Conservation (phyloP, 305 asterid species). For the Fraxinus ornus region DNA sequence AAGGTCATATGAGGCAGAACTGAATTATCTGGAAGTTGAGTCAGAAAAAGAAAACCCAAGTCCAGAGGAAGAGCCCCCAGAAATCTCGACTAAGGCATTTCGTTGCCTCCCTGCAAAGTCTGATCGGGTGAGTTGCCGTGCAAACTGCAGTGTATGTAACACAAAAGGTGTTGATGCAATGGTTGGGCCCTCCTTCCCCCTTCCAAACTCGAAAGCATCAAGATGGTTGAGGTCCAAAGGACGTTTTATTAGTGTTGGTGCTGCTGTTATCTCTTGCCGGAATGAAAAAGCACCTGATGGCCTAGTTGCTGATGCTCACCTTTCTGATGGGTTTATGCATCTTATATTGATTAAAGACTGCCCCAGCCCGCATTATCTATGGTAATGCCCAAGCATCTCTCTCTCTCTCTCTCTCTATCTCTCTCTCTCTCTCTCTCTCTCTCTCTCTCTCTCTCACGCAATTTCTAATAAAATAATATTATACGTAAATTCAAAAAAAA, state of each 20-base stretch:
- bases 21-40: conserved; percentile 71
- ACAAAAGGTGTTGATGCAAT: conserved; percentile 33
- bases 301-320: conserved; percentile 96
- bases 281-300: conserved; percentile 96
- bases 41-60: conserved; percentile 37
- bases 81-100: conserved; percentile 31
- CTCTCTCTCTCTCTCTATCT: not conserved
- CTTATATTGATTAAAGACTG: conserved; percentile 78
- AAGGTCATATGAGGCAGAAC: conserved; percentile 94
- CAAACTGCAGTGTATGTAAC: conserved; percentile 75
- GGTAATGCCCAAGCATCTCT: conserved; percentile 39
- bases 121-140: conserved; percentile 53
- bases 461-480: too few relatives aligned
- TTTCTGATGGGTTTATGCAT: conserved; percentile 90
- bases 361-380: conserved; percentile 73
- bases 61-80: conserved; percentile 40
- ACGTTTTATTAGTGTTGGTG: conserved; percentile 78
- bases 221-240: conserved; percentile 79
- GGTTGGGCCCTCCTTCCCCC: conserved; percentile 27
- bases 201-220: conserved; percentile 43
- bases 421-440: too few relatives aligned
- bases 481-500: too few relatives aligned
- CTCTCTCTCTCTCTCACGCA: too few relatives aligned
- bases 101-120: conserved; percentile 48
- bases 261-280: conserved; percentile 94